Conservation (phyloP, 1,139 yeast species). For the Yamadazyma kanchanaburiensis region DNA sequence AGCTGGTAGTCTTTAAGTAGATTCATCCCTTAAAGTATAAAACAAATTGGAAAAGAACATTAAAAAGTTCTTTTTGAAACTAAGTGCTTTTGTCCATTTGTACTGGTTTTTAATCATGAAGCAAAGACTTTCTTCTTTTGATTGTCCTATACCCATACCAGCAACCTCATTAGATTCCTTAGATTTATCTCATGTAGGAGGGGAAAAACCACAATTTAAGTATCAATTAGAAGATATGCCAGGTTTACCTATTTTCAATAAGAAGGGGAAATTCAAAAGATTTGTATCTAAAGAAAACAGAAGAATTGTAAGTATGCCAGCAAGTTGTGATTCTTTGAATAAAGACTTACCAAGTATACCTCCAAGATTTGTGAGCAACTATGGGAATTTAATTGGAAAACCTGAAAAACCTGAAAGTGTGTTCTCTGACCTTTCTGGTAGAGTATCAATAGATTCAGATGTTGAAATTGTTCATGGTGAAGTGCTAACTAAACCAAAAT, state of each 20-base stretch:
- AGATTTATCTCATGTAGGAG: conserved; percentile 29
- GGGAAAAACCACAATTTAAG: conserved; percentile 24
- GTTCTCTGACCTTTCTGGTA: background rate
- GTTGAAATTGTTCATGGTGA: background rate
- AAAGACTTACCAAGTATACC: conserved; percentile 9
- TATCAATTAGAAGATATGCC: conserved; percentile 30
- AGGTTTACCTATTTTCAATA: conserved; percentile 25
- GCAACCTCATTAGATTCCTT: conserved; percentile 14
- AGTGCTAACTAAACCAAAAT: background rate
- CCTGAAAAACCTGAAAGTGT: background rate
- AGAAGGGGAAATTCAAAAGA: conserved; percentile 20
- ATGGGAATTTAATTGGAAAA: background rate
- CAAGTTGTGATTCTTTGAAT: conserved; percentile 1
- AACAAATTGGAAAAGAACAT: too few species aligned
- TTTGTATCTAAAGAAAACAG: conserved; percentile 13
- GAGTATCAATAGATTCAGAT: background rate
- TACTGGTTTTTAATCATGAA: too few species aligned
- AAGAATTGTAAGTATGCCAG: conserved; percentile 12
- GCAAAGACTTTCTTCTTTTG: conserved; percentile 23
- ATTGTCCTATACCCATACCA: conserved; percentile 22
- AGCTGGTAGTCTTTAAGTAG: too few species aligned
- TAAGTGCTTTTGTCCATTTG: too few species aligned
- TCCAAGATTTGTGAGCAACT: conserved; percentile 3
- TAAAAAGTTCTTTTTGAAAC: too few species aligned
- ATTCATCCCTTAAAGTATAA: too few species aligned